phyloP scores from a whole-genome alignment of 139 green algal genomes.

The Zygnema cylindricum region DNA sequence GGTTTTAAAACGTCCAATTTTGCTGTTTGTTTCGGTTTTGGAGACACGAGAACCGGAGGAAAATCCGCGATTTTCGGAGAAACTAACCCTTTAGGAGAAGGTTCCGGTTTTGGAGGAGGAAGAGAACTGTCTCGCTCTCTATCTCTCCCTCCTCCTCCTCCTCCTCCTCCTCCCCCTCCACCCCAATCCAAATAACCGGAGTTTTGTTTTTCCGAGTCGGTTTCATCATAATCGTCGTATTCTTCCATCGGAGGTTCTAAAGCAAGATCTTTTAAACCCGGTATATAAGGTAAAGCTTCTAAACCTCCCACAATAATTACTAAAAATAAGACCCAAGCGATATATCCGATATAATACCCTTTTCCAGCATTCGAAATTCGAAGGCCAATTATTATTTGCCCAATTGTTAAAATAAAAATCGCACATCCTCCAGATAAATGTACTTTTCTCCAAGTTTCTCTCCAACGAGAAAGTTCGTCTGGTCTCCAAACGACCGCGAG shows the following conservation, averaged over 20 bases:
- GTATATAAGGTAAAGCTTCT: not conserved
- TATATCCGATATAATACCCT: not conserved
- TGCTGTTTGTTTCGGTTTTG: too few species aligned
- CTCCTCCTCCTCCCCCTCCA: not conserved
- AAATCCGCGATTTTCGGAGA: too few species aligned
- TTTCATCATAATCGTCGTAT: not conserved
- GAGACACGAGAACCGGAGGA: too few species aligned
- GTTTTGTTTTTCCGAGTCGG: not conserved
- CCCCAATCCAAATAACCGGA: not conserved
- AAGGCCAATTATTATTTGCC: conserved; percentile 12
- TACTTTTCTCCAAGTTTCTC: not conserved
- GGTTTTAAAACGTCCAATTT: too few species aligned
- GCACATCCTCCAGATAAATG: not conserved
- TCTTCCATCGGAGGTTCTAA: not conserved
- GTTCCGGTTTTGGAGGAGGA: too few species aligned
- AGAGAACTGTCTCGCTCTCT: not conserved
- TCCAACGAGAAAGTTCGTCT: not conserved
- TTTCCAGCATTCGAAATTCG: not conserved
- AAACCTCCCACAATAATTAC: not conserved
- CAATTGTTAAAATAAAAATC: not conserved
- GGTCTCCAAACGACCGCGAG: conserved; percentile 23
- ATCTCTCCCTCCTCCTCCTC: not conserved
- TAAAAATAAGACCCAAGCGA: not conserved
- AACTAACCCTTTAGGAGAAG: too few species aligned
- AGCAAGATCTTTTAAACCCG: not conserved